Base-by-base conservation (phyloP, 345 rosid species). In the Odontarrhena argentea region DNA sequence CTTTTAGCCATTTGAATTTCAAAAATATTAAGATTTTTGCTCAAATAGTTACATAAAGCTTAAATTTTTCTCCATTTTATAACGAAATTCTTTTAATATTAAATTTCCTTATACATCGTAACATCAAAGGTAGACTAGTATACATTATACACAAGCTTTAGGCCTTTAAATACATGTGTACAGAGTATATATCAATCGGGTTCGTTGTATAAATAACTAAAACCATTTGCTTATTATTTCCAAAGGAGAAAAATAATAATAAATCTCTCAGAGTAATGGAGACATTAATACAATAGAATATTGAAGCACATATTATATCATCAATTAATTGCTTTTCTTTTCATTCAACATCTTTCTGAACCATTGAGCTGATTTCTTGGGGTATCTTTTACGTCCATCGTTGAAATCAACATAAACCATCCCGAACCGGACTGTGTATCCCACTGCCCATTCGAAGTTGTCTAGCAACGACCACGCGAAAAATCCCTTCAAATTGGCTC, bases 391-490 rank as follows among this genome's bases (percentile, higher is more conserved):
- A 49, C 74, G 35, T 12, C 64, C 64, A 34, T 76, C 47, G 4
- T 73, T 58, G 52, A n/a, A 81, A 25, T 81, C 82, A 1, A 81
- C 82, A 5, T 72, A 81, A 47, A 66, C 76, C 13, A 81, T 3
- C 1, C 85, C 85, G 25, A 73, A 78, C 3, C 85, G 76, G 15
- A 45, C 65, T 1, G 78, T 69, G 36, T 78, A 81, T 40, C 85
- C 85, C 54, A 60, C 4, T 28, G 54, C 55, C 85, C 85, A 81
- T 44, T 81, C 80, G 6, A 75, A 78, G 12, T 81, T 73, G 51
- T 81, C 84, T 8, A 78, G 25, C 60, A 81, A 75, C 4, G 84
- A 78, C 84, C 84, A 81, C 1, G 71, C 76, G 45, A 69, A 78
- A 58, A 68, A 81, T 28, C 82, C 85, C 36, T 73, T 78, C 22